Evolutionary conservation across 1,284 basidiomycete species (phyloP).

Genomic region (Sphaerobolus stellatus): DNA sequence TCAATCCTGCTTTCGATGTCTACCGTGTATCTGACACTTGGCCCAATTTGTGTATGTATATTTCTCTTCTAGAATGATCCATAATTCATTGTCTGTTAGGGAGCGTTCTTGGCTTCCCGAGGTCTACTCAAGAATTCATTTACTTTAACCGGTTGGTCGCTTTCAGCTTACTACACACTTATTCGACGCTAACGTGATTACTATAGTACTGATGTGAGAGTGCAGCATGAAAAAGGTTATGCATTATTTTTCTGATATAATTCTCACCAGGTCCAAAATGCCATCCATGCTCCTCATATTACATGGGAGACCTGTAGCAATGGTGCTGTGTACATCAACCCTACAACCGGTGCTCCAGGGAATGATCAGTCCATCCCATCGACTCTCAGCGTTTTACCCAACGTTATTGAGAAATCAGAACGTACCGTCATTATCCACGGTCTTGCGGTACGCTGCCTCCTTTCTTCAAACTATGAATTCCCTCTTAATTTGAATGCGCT

Average conservation of each 20-base stretch:
- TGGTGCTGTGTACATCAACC: constrained; percentile 47
- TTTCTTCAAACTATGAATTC: constrained; percentile 1
- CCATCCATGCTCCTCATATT: constrained; percentile 55
- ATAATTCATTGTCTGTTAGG: constrained; percentile 30
- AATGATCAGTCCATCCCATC: constrained; percentile 38
- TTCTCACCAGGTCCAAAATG: constrained; percentile 47
- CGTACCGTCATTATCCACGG: constrained; percentile 39
- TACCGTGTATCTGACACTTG: constrained; percentile 39
- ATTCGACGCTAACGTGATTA: too few relatives aligned
- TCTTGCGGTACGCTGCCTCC: constrained; percentile 18
- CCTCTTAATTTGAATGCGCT: neutral
- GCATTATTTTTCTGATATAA: constrained; percentile 17
- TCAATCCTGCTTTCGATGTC: constrained; percentile 57
- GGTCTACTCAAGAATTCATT: constrained; percentile 50
- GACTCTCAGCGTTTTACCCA: constrained; percentile 38
- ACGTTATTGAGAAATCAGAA: constrained; percentile 40
- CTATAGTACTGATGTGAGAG: constrained; percentile 23
- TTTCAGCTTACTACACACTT: neutral
- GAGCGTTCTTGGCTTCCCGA: constrained; percentile 58
- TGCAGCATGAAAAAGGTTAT: constrained; percentile 3
- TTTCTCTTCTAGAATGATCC: neutral
- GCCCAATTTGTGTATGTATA: constrained; percentile 32
- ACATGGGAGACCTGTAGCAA: constrained; percentile 49
- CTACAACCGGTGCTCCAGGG: constrained; percentile 28
- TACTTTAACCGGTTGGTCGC: constrained; percentile 36